Conservation (phyloP, 163 green algal species). For the Volvox carteri region DNA sequence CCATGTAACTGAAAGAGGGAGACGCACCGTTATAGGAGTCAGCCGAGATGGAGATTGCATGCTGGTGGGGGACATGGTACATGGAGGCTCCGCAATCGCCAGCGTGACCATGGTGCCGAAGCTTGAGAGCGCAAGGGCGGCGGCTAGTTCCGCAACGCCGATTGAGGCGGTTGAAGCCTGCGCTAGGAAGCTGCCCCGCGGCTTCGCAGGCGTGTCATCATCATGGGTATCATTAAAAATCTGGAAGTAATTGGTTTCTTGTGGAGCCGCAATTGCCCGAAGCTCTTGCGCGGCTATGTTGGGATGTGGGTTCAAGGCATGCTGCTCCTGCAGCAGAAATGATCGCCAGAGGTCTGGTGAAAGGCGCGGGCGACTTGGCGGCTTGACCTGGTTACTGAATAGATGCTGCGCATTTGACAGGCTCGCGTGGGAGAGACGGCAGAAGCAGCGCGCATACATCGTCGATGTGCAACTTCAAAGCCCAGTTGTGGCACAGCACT, state of each 20-base stretch:
- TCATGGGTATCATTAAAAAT: neutral
- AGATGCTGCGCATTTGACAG: neutral
- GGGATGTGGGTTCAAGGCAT: neutral
- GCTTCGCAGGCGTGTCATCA: neutral
- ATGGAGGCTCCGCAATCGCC: neutral
- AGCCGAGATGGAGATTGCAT: neutral
- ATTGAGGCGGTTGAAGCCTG: neutral
- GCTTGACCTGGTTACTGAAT: neutral
- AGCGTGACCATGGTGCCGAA: neutral
- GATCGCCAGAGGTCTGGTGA: neutral
- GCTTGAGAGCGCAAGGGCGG: neutral
- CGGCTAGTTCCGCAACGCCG: neutral
- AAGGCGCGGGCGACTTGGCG: neutral
- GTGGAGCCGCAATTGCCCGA: neutral
- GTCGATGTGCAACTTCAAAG: neutral
- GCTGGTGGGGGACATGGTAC: neutral
- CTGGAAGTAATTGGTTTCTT: neutral
- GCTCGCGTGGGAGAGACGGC: neutral
- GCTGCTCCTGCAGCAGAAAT: neutral
- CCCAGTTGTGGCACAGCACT: neutral
- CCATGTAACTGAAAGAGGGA: no score
- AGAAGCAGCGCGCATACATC: conserved; percentile 1
- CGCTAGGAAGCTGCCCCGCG: neutral
- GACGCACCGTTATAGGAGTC: neutral
- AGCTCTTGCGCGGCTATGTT: neutral